phyloP scores from a whole-genome alignment of 1,139 yeast species.

The Yamadazyma diddensiae region DNA sequence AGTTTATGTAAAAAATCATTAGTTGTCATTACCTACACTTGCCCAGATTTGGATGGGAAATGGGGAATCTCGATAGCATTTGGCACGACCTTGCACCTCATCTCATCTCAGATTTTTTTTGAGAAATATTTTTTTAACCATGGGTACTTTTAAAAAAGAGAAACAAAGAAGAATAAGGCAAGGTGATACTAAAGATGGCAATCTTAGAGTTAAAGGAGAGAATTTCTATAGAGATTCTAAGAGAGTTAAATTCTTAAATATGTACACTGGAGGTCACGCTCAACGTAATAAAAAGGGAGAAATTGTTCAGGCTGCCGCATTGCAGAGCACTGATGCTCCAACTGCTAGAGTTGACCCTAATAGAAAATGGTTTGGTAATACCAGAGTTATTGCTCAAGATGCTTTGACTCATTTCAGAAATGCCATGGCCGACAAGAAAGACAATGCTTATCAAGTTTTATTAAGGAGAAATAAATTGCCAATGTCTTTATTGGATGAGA shows the following conservation, averaged over 20 bases:
- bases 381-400: slow-evolving; percentile 96
- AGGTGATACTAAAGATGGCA: slow-evolving; percentile 81
- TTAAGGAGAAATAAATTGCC: slow-evolving; percentile 90
- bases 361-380: slow-evolving; percentile 96
- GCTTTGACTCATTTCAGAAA: slow-evolving; percentile 92
- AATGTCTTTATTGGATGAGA: slow-evolving; percentile 90
- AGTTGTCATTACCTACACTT: neutral
- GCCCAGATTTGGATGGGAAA: too few relatives aligned
- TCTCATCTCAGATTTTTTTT: slow-evolving; percentile 11
- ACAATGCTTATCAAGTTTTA: slow-evolving; percentile 85
- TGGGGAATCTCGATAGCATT: too few relatives aligned
- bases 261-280: slow-evolving; percentile 92
- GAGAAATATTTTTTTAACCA: slow-evolving; percentile 21
- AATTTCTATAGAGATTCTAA: slow-evolving; percentile 95
- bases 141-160: slow-evolving; percentile 96
- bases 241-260: slow-evolving; percentile 81
- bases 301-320: slow-evolving; percentile 77
- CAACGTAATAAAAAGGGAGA: slow-evolving; percentile 86
- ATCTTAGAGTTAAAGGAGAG: slow-evolving; percentile 92
- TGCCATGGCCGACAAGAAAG: slow-evolving; percentile 84
- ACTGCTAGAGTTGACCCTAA: slow-evolving; percentile 94
- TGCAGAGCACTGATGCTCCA: slow-evolving; percentile 87
- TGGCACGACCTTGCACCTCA: slow-evolving; percentile 6
- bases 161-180: slow-evolving; percentile 81
- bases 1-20: slow-evolving; percentile 21